Conservation (phyloP, 768 basidiomycete genomes). For the Mycena indigotica region DNA sequence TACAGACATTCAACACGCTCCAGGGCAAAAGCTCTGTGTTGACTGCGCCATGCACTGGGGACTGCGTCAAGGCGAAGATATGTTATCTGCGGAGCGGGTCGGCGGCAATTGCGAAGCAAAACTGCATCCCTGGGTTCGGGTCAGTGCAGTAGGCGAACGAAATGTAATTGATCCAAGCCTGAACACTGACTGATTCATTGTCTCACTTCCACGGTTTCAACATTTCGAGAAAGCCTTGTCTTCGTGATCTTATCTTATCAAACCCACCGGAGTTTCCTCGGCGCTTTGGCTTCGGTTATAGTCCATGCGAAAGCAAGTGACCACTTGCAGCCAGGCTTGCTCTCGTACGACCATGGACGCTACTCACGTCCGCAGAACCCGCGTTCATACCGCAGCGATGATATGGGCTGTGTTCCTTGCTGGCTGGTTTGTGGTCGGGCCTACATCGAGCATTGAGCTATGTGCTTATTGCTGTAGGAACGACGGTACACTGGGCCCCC, state of each 20-base stretch:
- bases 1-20: conserved; percentile 63
- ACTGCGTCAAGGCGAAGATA: conserved; percentile 67
- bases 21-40: conserved; percentile 71
- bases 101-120: conserved; percentile 56
- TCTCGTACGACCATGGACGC: neutral
- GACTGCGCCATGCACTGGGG: conserved; percentile 56
- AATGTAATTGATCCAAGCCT: too few relatives aligned
- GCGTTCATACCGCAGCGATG: conserved; percentile 9
- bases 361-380: neutral
- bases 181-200: too few relatives aligned
- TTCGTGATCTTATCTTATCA: neutral
- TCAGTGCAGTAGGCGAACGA: conserved; percentile 43
- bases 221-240: too few relatives aligned
- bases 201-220: too few relatives aligned
- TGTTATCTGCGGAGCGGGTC: conserved; percentile 81
- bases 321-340: neutral
- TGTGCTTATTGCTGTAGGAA: conserved; percentile 12
- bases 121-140: conserved; percentile 65
- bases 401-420: conserved; percentile 16
- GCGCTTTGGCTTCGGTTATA: neutral
- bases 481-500: conserved; percentile 19
- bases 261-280: neutral
- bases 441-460: neutral
- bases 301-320: neutral
- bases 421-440: conserved; percentile 7